Conservation (phyloP, 2,329 filamentous ascomycete genomes). For the Graphiopsis chlorocephala region DNA sequence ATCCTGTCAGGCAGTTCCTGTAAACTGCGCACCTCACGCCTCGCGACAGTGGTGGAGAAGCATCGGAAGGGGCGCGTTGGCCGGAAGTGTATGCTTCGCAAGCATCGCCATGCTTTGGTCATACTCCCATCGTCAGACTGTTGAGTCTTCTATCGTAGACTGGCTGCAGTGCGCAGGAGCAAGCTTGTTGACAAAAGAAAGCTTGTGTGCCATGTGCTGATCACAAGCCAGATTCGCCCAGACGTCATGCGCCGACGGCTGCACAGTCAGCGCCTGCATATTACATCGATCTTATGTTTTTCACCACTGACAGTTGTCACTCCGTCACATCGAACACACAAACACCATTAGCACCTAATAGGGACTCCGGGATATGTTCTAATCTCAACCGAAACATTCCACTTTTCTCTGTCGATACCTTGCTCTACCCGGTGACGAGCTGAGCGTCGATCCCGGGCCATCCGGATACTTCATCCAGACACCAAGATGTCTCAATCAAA, state of each 20-base stretch:
- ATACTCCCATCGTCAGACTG: conserved; percentile 30
- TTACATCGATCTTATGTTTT: conserved; percentile 1
- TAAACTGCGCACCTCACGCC: conserved; percentile 51
- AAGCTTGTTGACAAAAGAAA: conserved; percentile 1
- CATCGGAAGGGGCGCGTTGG: conserved; percentile 29
- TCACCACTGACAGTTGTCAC: not conserved
- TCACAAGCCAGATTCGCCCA: conserved; percentile 6
- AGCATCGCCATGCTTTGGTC: conserved; percentile 29
- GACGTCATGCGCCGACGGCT: conserved; percentile 9
- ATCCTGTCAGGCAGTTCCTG: conserved; percentile 54
- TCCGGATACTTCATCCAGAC: not conserved
- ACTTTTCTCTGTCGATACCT: not conserved
- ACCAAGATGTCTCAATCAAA: conserved; percentile 15
- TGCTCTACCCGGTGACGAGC: not conserved
- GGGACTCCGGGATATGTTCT: not conserved
- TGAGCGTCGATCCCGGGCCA: not conserved
- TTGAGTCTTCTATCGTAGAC: not conserved
- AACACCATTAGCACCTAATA: not conserved
- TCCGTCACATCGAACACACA: not conserved
- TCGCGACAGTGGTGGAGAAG: conserved; percentile 51
- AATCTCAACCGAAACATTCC: not conserved
- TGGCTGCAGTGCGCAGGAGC: not conserved
- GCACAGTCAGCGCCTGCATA: conserved; percentile 7
- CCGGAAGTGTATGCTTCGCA: conserved; percentile 19
- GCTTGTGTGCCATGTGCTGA: not conserved